Percentiles rank a stretch among this genome's conserved stretches.
Conservation (phyloP, 345 rosid genomes). For the Lumnitzera littorea region DNA sequence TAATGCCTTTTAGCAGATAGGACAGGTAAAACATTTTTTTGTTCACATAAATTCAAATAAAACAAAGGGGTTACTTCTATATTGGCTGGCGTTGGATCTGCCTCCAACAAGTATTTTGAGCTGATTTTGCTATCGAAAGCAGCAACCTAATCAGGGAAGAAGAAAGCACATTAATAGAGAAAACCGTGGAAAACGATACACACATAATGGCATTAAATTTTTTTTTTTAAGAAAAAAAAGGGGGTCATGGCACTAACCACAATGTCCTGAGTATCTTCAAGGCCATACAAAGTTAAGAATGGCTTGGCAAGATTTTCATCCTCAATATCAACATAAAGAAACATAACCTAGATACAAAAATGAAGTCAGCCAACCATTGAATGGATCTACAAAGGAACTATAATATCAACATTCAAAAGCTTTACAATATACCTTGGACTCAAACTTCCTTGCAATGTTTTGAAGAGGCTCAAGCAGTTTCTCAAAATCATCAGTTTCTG, state of each 20-base stretch:
- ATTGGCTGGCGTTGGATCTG: conserved; percentile 51
- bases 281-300: conserved; percentile 71
- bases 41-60: conserved; percentile 3
- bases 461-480: conserved; percentile 50
- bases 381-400: too few species aligned
- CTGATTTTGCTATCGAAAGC: conserved; percentile 69
- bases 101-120: conserved; percentile 62
- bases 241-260: conserved; percentile 38
- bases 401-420: background rate
- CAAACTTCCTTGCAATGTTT: conserved; percentile 66
- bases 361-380: background rate
- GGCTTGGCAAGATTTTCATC: conserved; percentile 87
- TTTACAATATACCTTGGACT: conserved; percentile 38
- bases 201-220: too few species aligned
- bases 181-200: conserved; percentile 4
- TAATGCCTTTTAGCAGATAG: conserved; percentile 1
- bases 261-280: conserved; percentile 49
- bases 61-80: conserved; percentile 48
- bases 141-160: conserved; percentile 45
- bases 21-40: conserved; percentile 4
- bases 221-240: background rate
- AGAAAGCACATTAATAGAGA: conserved; percentile 9
- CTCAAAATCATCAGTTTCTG: conserved; percentile 51
- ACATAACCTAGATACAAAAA: conserved; percentile 56
- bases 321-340: conserved; percentile 47